Conservation (phyloP, 2,329 filamentous ascomycete species). For the Tolypocladium album region DNA sequence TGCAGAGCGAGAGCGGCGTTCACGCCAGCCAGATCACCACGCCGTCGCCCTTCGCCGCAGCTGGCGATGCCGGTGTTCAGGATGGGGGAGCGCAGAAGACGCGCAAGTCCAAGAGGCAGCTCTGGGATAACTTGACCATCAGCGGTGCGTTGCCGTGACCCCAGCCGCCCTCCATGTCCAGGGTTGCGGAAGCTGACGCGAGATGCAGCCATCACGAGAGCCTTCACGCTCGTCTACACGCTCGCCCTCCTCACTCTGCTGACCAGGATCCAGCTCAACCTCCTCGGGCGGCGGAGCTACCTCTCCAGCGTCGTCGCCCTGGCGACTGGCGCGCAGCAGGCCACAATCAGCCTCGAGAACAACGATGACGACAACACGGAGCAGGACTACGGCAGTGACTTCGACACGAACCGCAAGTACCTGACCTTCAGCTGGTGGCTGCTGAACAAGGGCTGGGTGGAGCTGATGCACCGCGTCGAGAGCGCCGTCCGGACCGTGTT, state of each 20-base stretch:
- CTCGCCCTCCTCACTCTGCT: constrained; percentile 81
- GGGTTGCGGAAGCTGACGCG: not conserved
- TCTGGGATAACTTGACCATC: constrained; percentile 97
- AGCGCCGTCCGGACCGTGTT: constrained; percentile 83
- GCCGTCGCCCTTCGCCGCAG: constrained; percentile 35
- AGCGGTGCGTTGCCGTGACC: constrained; percentile 51
- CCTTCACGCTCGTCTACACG: constrained; percentile 88
- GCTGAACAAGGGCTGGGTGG: constrained; percentile 78
- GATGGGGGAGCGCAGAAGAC: constrained; percentile 37
- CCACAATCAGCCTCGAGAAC: constrained; percentile 83
- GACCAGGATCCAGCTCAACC: constrained; percentile 91
- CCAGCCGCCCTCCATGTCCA: not conserved
- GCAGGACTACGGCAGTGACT: constrained; percentile 81
- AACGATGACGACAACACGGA: constrained; percentile 81
- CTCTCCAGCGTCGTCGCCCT: constrained; percentile 90
- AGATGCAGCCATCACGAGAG: constrained; percentile 61
- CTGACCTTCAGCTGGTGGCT: constrained; percentile 98
- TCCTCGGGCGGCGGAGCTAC: constrained; percentile 90
- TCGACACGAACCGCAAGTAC: constrained; percentile 91
- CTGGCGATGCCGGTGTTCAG: constrained; percentile 22
- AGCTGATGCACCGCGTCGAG: constrained; percentile 72
- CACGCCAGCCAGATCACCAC: constrained; percentile 68
- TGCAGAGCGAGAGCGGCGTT: constrained; percentile 72
- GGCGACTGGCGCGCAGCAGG: constrained; percentile 62
- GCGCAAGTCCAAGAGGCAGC: constrained; percentile 74